Evolutionary conservation across 345 rosid genomes (phyloP), one percentile per base, ranked within the genome.

Genomic region (Eucalyptus polybractea): DNA sequence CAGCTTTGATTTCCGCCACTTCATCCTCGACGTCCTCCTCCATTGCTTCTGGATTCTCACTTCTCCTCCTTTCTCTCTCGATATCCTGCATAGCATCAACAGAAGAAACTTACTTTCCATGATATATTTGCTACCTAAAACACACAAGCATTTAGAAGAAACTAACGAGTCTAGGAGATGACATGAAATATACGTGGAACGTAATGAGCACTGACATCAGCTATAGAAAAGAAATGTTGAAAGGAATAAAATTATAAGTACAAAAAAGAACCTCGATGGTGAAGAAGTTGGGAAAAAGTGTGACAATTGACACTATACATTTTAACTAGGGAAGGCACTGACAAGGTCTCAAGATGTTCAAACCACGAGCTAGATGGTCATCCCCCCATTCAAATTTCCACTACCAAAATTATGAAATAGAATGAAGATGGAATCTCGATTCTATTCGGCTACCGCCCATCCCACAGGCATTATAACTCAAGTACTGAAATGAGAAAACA

Each of bases 1-100:
- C 96, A 27, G 98, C 95, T 90, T 93, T 95, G 90, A 97, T 97
- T 95, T 97, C 98, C 1, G 99, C 90, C 86, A 97, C 94, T 13
- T 97, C 99, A 72, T 97, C 97, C 86, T 94, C 96, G 1, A 92
- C 91, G 88, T 97, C 99, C 92, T 97, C 99, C 92, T 97, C 98
- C 99, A 97, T 97, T 1, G 99, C 99, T 90, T 97, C 98, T 8
- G 98, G 99, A 93, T 97, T 96, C 49, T 93, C 96, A n/a, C 93
- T 93, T 88, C 95, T 92, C 90, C 97, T 96, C 93, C 96, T 96
- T 91, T 96, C 99, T 92, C 91, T 95, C 93, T 97, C 99, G n/a
- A 97, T 97, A 91, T 97, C 99, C 98, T 97, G 93, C 87, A 90
- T 89, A 90, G 31, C 47, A 24, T 54, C 33, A 80, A 87, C 31